A percentile compares a stretch with the other conserved stretches of the same genome.
These are phyloP conservation scores for Coemansia javaensis DNA, from an alignment of 192 early-diverging fungal genomes.

Conservation along the genomic window DNA sequence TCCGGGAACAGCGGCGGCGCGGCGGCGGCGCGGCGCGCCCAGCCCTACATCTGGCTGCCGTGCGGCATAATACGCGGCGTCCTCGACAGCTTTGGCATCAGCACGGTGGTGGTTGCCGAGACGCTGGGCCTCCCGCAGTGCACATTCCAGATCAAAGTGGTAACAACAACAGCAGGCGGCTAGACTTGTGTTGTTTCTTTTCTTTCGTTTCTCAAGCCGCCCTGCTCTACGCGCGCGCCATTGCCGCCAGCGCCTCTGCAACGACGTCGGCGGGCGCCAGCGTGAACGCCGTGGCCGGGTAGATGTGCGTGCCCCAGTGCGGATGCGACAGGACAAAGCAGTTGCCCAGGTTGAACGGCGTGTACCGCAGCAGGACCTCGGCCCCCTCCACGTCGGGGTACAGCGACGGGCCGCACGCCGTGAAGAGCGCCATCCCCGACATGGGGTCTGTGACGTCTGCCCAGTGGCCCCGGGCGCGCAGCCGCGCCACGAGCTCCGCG, in stretches of 20 bases:
- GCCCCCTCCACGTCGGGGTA: constrained; percentile 90
- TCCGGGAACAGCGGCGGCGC: constrained; percentile 71
- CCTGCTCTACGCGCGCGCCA: constrained; percentile 2
- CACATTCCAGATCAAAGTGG: constrained; percentile 54
- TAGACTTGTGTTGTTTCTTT: not conserved
- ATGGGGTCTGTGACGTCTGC: constrained; percentile 90
- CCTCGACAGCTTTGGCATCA: constrained; percentile 82
- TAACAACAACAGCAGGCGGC: no score
- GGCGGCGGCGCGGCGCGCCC: constrained; percentile 72
- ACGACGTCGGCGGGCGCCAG: constrained; percentile 62
- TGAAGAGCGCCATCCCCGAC: constrained; percentile 68
- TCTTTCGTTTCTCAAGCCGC: not conserved
- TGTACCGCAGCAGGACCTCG: constrained; percentile 69
- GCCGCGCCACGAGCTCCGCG: constrained; percentile 50
- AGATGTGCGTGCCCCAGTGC: constrained; percentile 82
- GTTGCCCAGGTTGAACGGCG: constrained; percentile 71
- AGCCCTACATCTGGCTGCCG: constrained; percentile 92
- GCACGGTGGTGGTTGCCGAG: constrained; percentile 83
- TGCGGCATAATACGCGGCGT: constrained; percentile 96
- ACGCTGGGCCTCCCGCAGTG: constrained; percentile 78
- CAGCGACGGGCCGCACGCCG: constrained; percentile 62
- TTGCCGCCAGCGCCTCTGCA: constrained; percentile 9
- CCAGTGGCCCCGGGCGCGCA: constrained; percentile 67
- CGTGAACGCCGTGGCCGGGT: constrained; percentile 84
- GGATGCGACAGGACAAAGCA: constrained; percentile 85